Conservation (phyloP, 192 early-diverging fungal genomes). For the Backusella luteola region DNA sequence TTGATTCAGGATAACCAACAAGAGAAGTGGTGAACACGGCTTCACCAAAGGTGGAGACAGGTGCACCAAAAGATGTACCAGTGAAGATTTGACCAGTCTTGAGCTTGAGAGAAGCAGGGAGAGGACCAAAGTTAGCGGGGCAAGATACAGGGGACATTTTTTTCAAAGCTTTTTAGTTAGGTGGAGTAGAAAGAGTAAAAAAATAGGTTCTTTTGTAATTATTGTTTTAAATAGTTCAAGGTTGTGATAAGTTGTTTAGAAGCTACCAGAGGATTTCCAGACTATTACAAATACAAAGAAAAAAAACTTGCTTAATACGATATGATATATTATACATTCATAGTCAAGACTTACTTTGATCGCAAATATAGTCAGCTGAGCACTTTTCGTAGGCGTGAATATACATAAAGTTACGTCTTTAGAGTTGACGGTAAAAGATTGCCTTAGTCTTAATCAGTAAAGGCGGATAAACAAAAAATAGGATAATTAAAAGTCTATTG, state of each 20-base stretch:
- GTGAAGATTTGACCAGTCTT: slow-evolving; percentile 79
- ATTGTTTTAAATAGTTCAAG: not conserved
- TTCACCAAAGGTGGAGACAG: slow-evolving; percentile 74
- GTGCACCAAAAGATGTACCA: slow-evolving; percentile 86
- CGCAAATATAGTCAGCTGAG: slow-evolving; percentile 89
- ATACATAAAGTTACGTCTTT: slow-evolving; percentile 56
- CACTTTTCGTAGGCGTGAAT: slow-evolving; percentile 82
- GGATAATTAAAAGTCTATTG: not conserved
- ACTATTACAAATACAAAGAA: slow-evolving; percentile 10
- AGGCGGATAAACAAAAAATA: not conserved
- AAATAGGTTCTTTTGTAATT: not conserved
- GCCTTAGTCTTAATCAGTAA: not conserved
- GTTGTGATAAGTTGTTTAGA: not conserved
- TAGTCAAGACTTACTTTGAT: slow-evolving; percentile 60
- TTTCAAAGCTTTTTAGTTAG: slow-evolving; percentile 9
- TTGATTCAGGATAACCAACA: slow-evolving; percentile 95
- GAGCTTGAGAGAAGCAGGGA: slow-evolving; percentile 71
- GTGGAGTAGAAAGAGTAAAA: not conserved
- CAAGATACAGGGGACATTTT: slow-evolving; percentile 7
- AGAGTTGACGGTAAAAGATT: not conserved
- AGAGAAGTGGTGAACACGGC: slow-evolving; percentile 94
- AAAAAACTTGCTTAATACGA: not conserved
- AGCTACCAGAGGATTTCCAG: slow-evolving; percentile 27
- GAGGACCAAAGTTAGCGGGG: slow-evolving; percentile 19
- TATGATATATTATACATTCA: not conserved